phyloP scores from a whole-genome alignment of 257 asterid species.

The Nicotiana benthamiana region DNA sequence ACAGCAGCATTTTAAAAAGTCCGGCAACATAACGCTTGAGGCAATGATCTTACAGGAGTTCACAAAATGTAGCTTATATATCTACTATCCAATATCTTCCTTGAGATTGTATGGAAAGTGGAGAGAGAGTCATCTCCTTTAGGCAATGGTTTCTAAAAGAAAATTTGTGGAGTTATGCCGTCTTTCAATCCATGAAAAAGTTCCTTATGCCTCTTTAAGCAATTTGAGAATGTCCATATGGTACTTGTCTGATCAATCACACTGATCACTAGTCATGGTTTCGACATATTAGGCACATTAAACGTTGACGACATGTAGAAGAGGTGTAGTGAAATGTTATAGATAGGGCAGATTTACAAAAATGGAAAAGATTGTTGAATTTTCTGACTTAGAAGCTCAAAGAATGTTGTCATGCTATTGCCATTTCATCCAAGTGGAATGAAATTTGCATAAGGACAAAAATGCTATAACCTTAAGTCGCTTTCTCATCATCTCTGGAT shows the following conservation, averaged over 20 bases:
- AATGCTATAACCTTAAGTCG: background rate
- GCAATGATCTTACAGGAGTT: background rate
- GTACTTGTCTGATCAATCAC: too few relatives aligned
- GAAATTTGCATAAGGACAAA: background rate
- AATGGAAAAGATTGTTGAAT: background rate
- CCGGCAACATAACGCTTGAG: too few relatives aligned
- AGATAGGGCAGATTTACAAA: background rate
- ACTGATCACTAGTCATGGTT: conserved; percentile 41
- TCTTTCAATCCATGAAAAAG: background rate
- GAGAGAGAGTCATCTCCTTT: background rate
- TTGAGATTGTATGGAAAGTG: background rate
- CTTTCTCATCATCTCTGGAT: background rate
- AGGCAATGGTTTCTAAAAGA: background rate
- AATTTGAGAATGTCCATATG: conserved; percentile 40
- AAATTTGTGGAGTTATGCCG: background rate
- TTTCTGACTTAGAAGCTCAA: background rate
- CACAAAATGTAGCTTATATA: background rate
- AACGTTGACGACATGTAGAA: background rate
- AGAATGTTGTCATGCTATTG: conserved; percentile 15
- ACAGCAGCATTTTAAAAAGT: too few relatives aligned
- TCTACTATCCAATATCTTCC: too few relatives aligned
- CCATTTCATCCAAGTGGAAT: background rate
- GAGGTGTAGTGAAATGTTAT: too few relatives aligned
- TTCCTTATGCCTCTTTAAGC: background rate
- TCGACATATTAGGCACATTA: conserved; percentile 24